A percentile compares a stretch with the other conserved stretches of the same genome.
Conservation (phyloP, 2,329 filamentous ascomycete genomes). For the Talaromyces rugulosus region DNA sequence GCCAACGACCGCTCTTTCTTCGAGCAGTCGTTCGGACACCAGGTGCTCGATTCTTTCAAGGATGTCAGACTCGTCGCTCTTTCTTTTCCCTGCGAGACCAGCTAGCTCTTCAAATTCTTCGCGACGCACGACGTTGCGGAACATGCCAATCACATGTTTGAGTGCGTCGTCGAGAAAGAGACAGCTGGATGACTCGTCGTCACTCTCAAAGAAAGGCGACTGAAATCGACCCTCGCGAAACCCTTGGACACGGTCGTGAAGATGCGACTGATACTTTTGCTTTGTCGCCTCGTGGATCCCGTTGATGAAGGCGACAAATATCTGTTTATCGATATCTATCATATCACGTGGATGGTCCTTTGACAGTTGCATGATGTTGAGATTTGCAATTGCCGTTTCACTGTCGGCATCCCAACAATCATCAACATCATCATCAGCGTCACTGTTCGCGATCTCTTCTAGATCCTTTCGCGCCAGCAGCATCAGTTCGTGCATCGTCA, state of each 20-base stretch:
- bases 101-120: slow-evolving; percentile 34
- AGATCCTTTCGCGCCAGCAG: slow-evolving; percentile 23
- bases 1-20: slow-evolving; percentile 26
- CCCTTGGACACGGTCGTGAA: slow-evolving; percentile 30
- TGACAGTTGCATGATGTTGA: slow-evolving; percentile 7
- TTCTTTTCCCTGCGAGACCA: slow-evolving; percentile 21
- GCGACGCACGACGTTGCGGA: slow-evolving; percentile 34
- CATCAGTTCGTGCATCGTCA: slow-evolving; percentile 41
- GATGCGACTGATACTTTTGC: slow-evolving; percentile 28
- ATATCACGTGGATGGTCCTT: slow-evolving; percentile 32
- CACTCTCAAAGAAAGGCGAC: slow-evolving; percentile 29
- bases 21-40: slow-evolving; percentile 30
- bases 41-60: slow-evolving; percentile 32
- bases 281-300: slow-evolving; percentile 35
- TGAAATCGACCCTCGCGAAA: slow-evolving; percentile 28
- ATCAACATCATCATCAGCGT: neutral
- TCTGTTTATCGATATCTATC: slow-evolving; percentile 34
- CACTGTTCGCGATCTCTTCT: neutral
- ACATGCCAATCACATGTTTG: slow-evolving; percentile 36
- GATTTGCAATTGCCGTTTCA: slow-evolving; percentile 16
- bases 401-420: slow-evolving; percentile 16
- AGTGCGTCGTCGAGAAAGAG: slow-evolving; percentile 36
- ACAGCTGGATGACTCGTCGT: slow-evolving; percentile 28
- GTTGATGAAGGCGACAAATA: slow-evolving; percentile 40
- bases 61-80: slow-evolving; percentile 12